Conservation (phyloP, 1,284 basidiomycete genomes). For the Puccinia hordei region DNA sequence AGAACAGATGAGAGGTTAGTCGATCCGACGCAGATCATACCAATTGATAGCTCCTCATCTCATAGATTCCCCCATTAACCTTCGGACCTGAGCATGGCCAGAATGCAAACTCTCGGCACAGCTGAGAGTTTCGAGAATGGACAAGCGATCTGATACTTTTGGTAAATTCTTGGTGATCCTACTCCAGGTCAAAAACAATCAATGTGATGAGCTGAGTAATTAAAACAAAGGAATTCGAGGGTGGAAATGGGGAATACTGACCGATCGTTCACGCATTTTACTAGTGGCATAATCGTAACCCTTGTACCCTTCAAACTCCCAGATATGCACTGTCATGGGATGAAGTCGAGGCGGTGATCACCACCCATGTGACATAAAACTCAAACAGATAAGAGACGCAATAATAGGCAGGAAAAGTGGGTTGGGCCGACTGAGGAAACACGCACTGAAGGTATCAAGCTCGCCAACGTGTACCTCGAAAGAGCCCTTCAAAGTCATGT, state of each 20-base stretch:
- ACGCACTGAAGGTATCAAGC: conserved; percentile 45
- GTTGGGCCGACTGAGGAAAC: background rate
- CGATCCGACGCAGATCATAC: conserved; percentile 24
- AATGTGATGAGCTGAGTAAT: background rate
- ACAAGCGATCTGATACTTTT: conserved; percentile 39
- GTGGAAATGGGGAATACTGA: conserved; percentile 8
- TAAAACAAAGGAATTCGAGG: background rate
- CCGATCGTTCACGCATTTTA: conserved; percentile 39
- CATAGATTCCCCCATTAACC: conserved; percentile 82
- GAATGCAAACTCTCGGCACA: conserved; percentile 87
- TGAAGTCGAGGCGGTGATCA: background rate
- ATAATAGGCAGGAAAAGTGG: background rate
- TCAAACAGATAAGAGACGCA: background rate
- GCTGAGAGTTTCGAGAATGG: conserved; percentile 51
- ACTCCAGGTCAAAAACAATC: background rate
- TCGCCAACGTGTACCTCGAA: conserved; percentile 44
- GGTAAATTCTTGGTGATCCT: conserved; percentile 41
- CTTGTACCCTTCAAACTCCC: conserved; percentile 47
- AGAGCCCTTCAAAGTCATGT: conserved; percentile 48
- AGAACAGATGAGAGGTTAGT: background rate
- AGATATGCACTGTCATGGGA: conserved; percentile 34
- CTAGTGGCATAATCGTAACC: conserved; percentile 39
- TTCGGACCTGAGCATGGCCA: conserved; percentile 83
- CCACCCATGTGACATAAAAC: background rate
- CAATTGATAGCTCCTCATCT: conserved; percentile 75